Evolutionary conservation across 2,329 filamentous ascomycete genomes (phyloP).

Genomic region (Blastomyces silverae): DNA sequence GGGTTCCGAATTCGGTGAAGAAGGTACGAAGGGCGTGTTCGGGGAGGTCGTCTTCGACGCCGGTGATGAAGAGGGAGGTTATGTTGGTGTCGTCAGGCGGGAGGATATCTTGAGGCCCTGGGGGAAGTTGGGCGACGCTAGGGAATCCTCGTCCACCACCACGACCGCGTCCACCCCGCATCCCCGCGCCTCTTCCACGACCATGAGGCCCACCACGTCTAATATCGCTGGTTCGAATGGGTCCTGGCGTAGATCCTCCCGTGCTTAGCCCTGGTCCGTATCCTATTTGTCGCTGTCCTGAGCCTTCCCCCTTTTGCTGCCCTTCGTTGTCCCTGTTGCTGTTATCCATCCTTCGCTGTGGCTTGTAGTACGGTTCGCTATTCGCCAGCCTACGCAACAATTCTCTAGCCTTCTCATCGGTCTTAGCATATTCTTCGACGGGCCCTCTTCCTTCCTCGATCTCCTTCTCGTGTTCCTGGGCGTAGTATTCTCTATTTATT

Average conservation of each 20-base stretch:
- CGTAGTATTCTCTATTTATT: slow-evolving; percentile 95
- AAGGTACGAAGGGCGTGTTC: slow-evolving; percentile 87
- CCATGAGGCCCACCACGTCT: slow-evolving; percentile 29
- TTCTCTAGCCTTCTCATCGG: slow-evolving; percentile 92
- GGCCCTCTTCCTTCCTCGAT: slow-evolving; percentile 85
- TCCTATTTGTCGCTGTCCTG: slow-evolving; percentile 36
- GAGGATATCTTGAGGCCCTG: slow-evolving; percentile 74
- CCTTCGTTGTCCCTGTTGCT: slow-evolving; percentile 22
- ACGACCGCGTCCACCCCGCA: slow-evolving; percentile 41
- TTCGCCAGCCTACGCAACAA: slow-evolving; percentile 75
- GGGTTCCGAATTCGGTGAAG: slow-evolving; percentile 80
- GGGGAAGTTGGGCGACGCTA: slow-evolving; percentile 65
- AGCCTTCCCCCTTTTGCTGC: slow-evolving; percentile 40
- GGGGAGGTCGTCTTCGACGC: slow-evolving; percentile 90
- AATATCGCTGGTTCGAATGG: slow-evolving; percentile 66
- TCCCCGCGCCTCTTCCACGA: slow-evolving; percentile 43
- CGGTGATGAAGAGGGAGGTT: slow-evolving; percentile 89
- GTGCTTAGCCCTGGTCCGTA: slow-evolving; percentile 49
- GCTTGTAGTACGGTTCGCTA: slow-evolving; percentile 92
- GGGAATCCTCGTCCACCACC: slow-evolving; percentile 57
- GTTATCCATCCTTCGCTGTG: slow-evolving; percentile 33
- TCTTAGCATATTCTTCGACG: slow-evolving; percentile 89
- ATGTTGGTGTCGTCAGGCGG: slow-evolving; percentile 80
- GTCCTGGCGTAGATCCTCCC: slow-evolving; percentile 57
- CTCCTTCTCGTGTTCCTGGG: slow-evolving; percentile 91